Evolutionary conservation across 257 asterid genomes (phyloP).

Genomic region (Paraleonurus japonicus): DNA sequence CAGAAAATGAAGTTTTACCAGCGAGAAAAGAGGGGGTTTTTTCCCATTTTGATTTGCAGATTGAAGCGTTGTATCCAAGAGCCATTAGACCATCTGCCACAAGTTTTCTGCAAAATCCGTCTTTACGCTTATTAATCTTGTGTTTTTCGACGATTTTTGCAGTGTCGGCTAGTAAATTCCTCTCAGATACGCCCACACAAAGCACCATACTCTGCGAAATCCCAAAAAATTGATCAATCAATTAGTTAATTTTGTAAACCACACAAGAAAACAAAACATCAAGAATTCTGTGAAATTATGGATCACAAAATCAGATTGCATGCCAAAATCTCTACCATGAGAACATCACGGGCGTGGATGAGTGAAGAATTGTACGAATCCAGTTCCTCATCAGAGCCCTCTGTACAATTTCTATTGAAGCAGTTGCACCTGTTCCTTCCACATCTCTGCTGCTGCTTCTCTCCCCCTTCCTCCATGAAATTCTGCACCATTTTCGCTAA

Average conservation of each 20-base stretch:
- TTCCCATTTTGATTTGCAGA: conserved; percentile 88
- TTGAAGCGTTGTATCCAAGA: conserved; percentile 76
- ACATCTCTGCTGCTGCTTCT: conserved; percentile 52
- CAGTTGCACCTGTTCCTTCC: conserved; percentile 66
- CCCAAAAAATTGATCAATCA: conserved; percentile 17
- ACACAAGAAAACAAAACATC: not conserved
- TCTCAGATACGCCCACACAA: conserved; percentile 51
- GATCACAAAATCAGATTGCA: conserved; percentile 24
- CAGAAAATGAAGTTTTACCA: conserved; percentile 35
- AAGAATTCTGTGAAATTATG: not conserved
- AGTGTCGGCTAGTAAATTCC: conserved; percentile 67
- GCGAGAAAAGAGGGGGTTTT: conserved; percentile 60
- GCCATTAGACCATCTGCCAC: conserved; percentile 66
- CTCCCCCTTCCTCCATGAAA: conserved; percentile 70
- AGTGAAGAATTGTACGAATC: conserved; percentile 40
- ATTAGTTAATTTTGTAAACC: conserved; percentile 16
- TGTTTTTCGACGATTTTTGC: conserved; percentile 63
- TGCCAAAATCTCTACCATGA: conserved; percentile 48
- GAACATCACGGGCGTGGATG: conserved; percentile 49
- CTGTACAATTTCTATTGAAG: conserved; percentile 62
- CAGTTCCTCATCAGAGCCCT: conserved; percentile 66
- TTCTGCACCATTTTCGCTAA: conserved; percentile 82
- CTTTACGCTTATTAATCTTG: conserved; percentile 55
- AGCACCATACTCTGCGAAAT: conserved; percentile 64
- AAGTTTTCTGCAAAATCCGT: conserved; percentile 45